Base-by-base conservation (phyloP, 495 filamentous ascomycete species). In the Hyaloscypha variabilis region DNA sequence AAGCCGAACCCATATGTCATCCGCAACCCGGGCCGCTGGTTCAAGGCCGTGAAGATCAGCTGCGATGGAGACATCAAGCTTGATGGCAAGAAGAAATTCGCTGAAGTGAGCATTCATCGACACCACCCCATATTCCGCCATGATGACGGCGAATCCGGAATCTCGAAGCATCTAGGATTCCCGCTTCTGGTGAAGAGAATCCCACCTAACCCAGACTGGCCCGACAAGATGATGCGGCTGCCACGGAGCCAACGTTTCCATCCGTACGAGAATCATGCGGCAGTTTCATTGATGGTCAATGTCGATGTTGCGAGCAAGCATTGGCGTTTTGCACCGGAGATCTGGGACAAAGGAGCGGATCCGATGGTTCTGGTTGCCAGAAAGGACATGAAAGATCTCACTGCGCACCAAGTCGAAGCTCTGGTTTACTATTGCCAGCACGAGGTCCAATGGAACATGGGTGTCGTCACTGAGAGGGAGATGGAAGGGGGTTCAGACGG, bases 31-130 rank as follows among this genome's bases (percentile, higher is more conserved):
- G 14, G 25, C 0, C 13, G 25, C 26, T 58, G 55, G 55, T 21
- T n/a, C 29, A 58, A 58, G 55, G 55, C 24, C 11, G 55, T 58
- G 19, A 58, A 30, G 8, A 36, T 58, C 14, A 31, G 55, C 55
- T 31, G 55, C 55, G 25, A 10, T 31, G 55, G 26, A 10, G 55
- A 31, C 13, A 31, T 58, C 6, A 17, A 58, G 14, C 34, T 30
- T 56, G 24, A 19, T 6, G 29, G 29, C 55, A 58, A 58, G 25
- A 58, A 31, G 25, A 58, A 58, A 2, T 58, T 24, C 26, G 6
- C 17, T 31, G 25, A 58, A 19, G 55, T 58, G 11, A 21, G 11
- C n/a, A 26, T 58, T 3, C 21, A 13, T 29, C 53, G 53, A n/a
- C 28, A 1, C 6, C 53, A 56, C 24, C 23, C 24, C 24, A 5